These are phyloP conservation scores for Pythium pectinolyticum DNA, from an alignment of 352 stramenopile species.

Conservation along the genomic window DNA sequence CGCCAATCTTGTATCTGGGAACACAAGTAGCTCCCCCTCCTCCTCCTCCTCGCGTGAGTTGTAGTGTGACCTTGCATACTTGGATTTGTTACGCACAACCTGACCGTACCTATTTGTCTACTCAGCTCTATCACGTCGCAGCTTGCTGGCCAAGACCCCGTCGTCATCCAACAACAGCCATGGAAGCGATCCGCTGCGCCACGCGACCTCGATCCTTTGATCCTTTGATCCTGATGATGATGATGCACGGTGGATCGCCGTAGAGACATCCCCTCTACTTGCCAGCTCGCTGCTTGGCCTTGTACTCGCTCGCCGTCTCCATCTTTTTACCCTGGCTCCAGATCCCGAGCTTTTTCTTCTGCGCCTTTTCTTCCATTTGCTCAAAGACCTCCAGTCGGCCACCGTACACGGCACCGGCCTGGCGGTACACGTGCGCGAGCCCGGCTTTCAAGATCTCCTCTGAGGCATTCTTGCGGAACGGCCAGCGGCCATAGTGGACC, in stretches of 20 bases:
- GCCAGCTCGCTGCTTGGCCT: conserved; percentile 55
- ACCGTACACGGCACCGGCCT: conserved; percentile 80
- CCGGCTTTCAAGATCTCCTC: conserved; percentile 81
- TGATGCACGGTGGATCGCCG: too few relatives aligned
- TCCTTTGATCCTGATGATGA: background rate
- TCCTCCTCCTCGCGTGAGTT: background rate
- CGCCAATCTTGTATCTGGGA: background rate
- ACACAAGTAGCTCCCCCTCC: background rate
- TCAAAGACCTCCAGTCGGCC: conserved; percentile 70
- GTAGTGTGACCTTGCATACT: background rate
- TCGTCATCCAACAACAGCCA: conserved; percentile 1
- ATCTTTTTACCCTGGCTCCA: conserved; percentile 78
- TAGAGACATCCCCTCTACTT: conserved; percentile 28
- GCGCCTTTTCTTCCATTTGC: conserved; percentile 57
- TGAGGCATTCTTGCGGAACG: conserved; percentile 78
- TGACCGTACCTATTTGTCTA: too few relatives aligned
- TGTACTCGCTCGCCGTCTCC: conserved; percentile 77
- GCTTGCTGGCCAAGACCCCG: conserved; percentile 19
- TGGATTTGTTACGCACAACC: background rate
- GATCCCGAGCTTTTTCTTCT: conserved; percentile 65
- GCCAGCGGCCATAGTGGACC: conserved; percentile 77
- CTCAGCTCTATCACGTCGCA: conserved; percentile 22
- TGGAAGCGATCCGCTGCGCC: conserved; percentile 4
- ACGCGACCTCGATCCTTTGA: conserved; percentile 19
- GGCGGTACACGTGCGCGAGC: conserved; percentile 70